phyloP scores from a whole-genome alignment of 1,284 basidiomycete species.

The Apiotrichum porosum region DNA sequence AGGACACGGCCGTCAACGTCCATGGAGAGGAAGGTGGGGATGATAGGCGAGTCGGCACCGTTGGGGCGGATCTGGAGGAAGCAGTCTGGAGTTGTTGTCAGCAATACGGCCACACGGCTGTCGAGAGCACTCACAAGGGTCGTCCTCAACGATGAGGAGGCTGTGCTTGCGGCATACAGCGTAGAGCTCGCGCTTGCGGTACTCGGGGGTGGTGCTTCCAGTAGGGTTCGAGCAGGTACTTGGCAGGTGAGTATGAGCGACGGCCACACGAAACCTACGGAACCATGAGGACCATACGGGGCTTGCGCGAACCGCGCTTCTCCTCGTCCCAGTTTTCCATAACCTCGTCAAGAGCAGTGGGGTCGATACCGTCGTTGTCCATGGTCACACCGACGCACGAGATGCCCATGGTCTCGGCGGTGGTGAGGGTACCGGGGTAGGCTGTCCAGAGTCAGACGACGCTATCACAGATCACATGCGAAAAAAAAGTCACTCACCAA shows the following conservation, averaged over 20 bases:
- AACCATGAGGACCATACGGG: slow-evolving; percentile 41
- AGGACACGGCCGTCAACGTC: slow-evolving; percentile 75
- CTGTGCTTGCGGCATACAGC: slow-evolving; percentile 68
- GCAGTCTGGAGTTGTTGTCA: slow-evolving; percentile 48
- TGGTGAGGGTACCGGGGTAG: slow-evolving; percentile 57
- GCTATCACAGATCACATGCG: not conserved
- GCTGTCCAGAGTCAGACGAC: too few relatives aligned
- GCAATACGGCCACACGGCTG: slow-evolving; percentile 22
- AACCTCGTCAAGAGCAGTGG: slow-evolving; percentile 57
- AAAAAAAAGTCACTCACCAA: slow-evolving; percentile 22
- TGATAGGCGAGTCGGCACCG: slow-evolving; percentile 44
- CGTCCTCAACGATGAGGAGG: slow-evolving; percentile 66
- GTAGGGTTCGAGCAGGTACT: slow-evolving; percentile 60
- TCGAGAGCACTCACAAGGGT: slow-evolving; percentile 54
- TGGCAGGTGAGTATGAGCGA: slow-evolving; percentile 48
- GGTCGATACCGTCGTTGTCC: slow-evolving; percentile 64
- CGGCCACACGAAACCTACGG: slow-evolving; percentile 25
- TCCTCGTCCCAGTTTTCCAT: slow-evolving; percentile 62
- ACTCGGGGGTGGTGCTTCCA: slow-evolving; percentile 61
- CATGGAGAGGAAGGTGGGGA: slow-evolving; percentile 45
- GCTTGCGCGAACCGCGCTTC: slow-evolving; percentile 55
- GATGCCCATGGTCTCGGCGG: slow-evolving; percentile 54
- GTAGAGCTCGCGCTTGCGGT: slow-evolving; percentile 69
- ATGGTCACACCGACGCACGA: slow-evolving; percentile 59
- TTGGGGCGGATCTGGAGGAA: slow-evolving; percentile 39